These are phyloP conservation scores for Castanopsis chinensis DNA, from an alignment of 306 rosid species.

Conservation along the genomic window DNA sequence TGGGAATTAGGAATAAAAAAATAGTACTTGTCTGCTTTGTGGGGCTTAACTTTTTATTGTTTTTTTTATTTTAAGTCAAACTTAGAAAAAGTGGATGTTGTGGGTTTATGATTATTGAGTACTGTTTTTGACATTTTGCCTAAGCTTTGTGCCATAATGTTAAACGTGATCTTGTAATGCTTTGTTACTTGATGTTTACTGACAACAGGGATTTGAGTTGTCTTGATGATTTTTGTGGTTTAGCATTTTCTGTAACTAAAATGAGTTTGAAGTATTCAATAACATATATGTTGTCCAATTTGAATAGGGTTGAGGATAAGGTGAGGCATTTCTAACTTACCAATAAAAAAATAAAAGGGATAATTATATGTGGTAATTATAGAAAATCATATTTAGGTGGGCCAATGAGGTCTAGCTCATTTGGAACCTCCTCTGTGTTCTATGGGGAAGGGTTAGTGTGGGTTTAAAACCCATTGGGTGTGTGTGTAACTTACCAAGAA, in stretches of 20 bases:
- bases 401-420: too few species aligned
- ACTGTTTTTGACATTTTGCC: neutral
- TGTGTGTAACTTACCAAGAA: too few species aligned
- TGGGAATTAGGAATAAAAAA: neutral
- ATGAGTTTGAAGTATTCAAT: neutral
- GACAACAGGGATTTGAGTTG: neutral
- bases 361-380: too few species aligned
- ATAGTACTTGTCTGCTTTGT: neutral
- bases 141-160: neutral
- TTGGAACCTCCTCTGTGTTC: too few species aligned
- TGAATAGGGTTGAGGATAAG: too few species aligned
- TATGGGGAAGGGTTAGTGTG: too few species aligned
- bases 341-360: too few species aligned
- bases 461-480: too few species aligned
- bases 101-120: neutral
- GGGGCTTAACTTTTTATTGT: neutral
- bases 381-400: too few species aligned
- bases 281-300: neutral
- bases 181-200: neutral
- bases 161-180: neutral
- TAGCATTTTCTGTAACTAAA: neutral
- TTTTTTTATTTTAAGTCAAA: neutral
- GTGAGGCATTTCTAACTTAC: too few species aligned
- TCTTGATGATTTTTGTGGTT: neutral
- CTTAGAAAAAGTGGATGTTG: neutral